A percentile compares a stretch with the other conserved stretches of the same genome.
These are phyloP conservation scores for Exserohilum rostratum DNA, from an alignment of 2,329 filamentous ascomycete species.

Conservation along the genomic window DNA sequence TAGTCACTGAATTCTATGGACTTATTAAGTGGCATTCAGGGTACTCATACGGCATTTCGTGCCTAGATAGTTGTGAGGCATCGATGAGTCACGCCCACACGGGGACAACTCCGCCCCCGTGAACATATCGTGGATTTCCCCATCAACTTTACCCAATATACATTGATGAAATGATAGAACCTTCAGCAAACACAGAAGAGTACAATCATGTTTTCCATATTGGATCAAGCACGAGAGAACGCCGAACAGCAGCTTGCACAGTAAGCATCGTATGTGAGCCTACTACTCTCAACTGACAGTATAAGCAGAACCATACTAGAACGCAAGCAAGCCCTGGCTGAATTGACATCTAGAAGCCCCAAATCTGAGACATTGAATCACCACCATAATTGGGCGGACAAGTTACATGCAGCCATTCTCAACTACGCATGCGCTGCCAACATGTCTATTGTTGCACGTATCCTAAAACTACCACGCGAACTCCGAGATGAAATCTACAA, in stretches of 20 bases:
- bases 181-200: background rate
- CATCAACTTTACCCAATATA: background rate
- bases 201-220: background rate
- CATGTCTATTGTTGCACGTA: constrained; percentile 1
- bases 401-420: constrained; percentile 3
- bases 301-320: background rate
- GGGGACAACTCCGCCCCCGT: background rate
- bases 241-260: background rate
- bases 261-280: background rate
- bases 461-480: constrained; percentile 11
- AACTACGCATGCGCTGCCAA: constrained; percentile 1
- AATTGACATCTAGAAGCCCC: background rate
- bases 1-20: too few species aligned
- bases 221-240: background rate
- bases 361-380: background rate
- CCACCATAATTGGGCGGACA: background rate
- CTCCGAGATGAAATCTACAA: constrained; percentile 11
- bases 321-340: background rate
- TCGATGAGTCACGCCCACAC: background rate
- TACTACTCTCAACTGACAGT: background rate
- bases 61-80: background rate
- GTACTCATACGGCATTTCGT: background rate
- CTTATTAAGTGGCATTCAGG: too few species aligned
- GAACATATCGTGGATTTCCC: background rate
- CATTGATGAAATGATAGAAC: background rate